Evolutionary conservation across 768 basidiomycete genomes (phyloP).

Genomic region (Tricholoma hemisulphureum): DNA sequence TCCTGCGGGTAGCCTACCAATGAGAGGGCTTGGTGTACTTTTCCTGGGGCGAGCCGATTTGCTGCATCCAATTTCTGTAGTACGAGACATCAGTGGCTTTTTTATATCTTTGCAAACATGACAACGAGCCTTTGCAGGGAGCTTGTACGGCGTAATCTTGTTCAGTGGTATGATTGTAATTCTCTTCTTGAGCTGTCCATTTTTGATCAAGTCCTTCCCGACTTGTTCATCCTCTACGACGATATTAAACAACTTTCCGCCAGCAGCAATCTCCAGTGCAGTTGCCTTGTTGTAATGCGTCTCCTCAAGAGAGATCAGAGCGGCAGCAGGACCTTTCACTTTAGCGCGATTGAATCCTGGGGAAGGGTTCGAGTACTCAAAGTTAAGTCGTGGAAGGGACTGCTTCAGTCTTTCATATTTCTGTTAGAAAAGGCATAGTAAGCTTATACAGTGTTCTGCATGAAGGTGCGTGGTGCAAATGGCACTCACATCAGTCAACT

Average conservation of each 20-base stretch:
- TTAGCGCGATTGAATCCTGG: conserved; percentile 79
- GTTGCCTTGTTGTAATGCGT: conserved; percentile 77
- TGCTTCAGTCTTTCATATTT: conserved; percentile 67
- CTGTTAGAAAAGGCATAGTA: conserved; percentile 32
- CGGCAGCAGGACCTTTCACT: conserved; percentile 90
- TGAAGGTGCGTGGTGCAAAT: neutral
- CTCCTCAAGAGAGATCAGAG: conserved; percentile 73
- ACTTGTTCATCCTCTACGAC: conserved; percentile 90
- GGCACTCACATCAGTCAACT: conserved; percentile 60
- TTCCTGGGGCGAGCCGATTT: conserved; percentile 68
- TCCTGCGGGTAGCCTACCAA: conserved; percentile 81
- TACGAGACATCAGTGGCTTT: neutral
- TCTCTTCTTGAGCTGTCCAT: conserved; percentile 72
- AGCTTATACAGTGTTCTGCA: conserved; percentile 5
- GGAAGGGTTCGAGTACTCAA: conserved; percentile 76
- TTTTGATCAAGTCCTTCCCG: conserved; percentile 80
- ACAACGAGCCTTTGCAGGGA: conserved; percentile 42
- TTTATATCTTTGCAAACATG: neutral
- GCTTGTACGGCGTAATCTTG: conserved; percentile 71
- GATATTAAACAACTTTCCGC: conserved; percentile 87
- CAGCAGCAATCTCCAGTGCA: conserved; percentile 91
- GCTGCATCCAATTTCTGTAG: conserved; percentile 76
- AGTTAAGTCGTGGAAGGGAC: conserved; percentile 66
- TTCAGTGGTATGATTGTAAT: conserved; percentile 93
- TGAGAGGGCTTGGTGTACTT: conserved; percentile 84